These are phyloP conservation scores for Brettanomyces anomalus DNA, from an alignment of 805 yeast genomes.

Conservation along the genomic window DNA sequence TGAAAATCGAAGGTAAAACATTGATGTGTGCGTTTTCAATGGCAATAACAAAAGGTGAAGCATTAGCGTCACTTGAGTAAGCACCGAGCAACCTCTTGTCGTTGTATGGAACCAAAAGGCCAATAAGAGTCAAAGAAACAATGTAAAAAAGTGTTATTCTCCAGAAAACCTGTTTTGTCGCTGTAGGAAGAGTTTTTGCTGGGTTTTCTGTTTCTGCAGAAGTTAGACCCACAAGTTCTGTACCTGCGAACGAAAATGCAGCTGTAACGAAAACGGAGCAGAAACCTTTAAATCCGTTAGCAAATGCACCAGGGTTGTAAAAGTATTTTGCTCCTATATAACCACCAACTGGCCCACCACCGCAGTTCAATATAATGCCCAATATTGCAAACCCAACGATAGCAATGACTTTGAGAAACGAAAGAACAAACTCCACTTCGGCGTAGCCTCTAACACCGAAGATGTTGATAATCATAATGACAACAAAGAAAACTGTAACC, in stretches of 20 bases:
- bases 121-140: slow-evolving; percentile 36
- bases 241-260: slow-evolving; percentile 53
- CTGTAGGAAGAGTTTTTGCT: slow-evolving; percentile 47
- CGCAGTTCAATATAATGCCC: slow-evolving; percentile 42
- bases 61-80: slow-evolving; percentile 37
- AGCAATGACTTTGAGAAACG: slow-evolving; percentile 43
- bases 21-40: slow-evolving; percentile 46
- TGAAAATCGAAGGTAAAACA: slow-evolving; percentile 55
- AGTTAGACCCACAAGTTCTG: slow-evolving; percentile 52
- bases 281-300: slow-evolving; percentile 44
- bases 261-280: slow-evolving; percentile 53
- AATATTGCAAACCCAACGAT: slow-evolving; percentile 47
- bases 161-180: slow-evolving; percentile 54
- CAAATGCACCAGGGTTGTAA: slow-evolving; percentile 48
- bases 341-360: slow-evolving; percentile 53
- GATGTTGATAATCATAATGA: slow-evolving; percentile 40
- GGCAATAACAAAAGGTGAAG: slow-evolving; percentile 66
- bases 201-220: slow-evolving; percentile 54
- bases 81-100: slow-evolving; percentile 36
- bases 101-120: slow-evolving; percentile 48
- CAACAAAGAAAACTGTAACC: slow-evolving; percentile 41
- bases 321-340: slow-evolving; percentile 50
- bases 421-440: slow-evolving; percentile 52
- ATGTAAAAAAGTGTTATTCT: slow-evolving; percentile 48
- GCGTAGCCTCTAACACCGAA: slow-evolving; percentile 58